Evolutionary conservation across 164 flowering plant species (phyloP).

Genomic region (Aristolochia californica): DNA sequence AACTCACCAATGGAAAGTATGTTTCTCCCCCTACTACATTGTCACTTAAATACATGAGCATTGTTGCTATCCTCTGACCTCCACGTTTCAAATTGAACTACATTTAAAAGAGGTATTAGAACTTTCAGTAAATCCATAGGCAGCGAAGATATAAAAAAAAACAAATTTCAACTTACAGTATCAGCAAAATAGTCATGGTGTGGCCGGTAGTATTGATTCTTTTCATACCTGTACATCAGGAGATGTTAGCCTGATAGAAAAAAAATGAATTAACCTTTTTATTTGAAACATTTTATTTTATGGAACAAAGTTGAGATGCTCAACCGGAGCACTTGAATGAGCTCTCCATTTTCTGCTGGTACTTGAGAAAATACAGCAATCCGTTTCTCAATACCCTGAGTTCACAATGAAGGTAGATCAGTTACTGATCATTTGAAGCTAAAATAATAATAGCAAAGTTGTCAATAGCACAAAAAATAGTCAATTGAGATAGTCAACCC

Average conservation of each 20-base stretch:
- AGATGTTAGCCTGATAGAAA: constrained; percentile 43
- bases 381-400: constrained; percentile 84
- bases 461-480: not conserved
- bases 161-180: constrained; percentile 48
- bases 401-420: not conserved
- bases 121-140: not conserved
- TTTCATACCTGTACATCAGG: constrained; percentile 78
- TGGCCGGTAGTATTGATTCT: constrained; percentile 67
- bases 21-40: constrained; percentile 93
- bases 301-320: constrained; percentile 6
- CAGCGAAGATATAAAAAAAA: not conserved
- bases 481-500: too few relatives aligned
- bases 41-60: constrained; percentile 86
- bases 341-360: constrained; percentile 91
- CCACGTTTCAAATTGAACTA: constrained; percentile 87
- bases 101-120: constrained; percentile 4
- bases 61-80: constrained; percentile 88
- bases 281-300: constrained; percentile 4
- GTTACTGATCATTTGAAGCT: not conserved
- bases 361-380: constrained; percentile 86
- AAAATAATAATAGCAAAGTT: not conserved
- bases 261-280: not conserved
- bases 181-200: constrained; percentile 93
- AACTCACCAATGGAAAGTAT: constrained; percentile 70
- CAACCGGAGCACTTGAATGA: constrained; percentile 82